Conservation (phyloP, 2,329 filamentous ascomycete genomes). For the Xylaria polymorpha region DNA sequence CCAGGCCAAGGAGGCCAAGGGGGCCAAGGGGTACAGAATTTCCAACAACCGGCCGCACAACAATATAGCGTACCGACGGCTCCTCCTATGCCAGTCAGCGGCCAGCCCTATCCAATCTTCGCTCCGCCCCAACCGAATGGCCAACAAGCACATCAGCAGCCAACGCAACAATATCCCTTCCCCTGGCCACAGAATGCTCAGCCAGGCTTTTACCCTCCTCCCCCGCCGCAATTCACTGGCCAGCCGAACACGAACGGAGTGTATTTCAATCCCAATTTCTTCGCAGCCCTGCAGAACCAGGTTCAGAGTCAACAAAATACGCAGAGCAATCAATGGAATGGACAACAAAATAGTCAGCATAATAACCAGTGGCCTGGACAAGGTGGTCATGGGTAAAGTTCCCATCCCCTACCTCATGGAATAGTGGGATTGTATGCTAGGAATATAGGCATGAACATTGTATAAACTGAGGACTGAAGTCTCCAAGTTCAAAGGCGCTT, state of each 20-base stretch:
- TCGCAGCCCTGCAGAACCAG: constrained; percentile 62
- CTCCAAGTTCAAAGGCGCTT: background rate
- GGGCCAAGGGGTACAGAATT: constrained; percentile 44
- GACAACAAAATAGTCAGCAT: constrained; percentile 41
- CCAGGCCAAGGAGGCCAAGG: constrained; percentile 39
- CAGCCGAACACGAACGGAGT: constrained; percentile 54
- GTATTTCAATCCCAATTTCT: constrained; percentile 69
- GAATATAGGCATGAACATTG: background rate
- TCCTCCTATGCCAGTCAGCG: constrained; percentile 52
- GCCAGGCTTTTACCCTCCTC: constrained; percentile 50
- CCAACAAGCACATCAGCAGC: constrained; percentile 45
- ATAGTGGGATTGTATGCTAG: background rate
- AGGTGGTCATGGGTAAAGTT: constrained; percentile 44
- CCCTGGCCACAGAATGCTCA: constrained; percentile 56
- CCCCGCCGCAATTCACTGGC: constrained; percentile 57
- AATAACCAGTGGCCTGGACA: constrained; percentile 45
- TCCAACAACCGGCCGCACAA: constrained; percentile 52
- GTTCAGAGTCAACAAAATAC: constrained; percentile 51
- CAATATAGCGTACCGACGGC: constrained; percentile 47
- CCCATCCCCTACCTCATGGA: constrained; percentile 12
- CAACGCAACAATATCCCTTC: constrained; percentile 57
- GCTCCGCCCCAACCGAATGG: constrained; percentile 50
- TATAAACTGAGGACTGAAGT: background rate
- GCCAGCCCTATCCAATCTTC: constrained; percentile 43
- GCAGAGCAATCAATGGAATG: constrained; percentile 47